Percentiles rank a stretch among this genome's conserved stretches.
phyloP scores from a whole-genome alignment of 352 stramenopile genomes.

The Pythium sukuiense region DNA sequence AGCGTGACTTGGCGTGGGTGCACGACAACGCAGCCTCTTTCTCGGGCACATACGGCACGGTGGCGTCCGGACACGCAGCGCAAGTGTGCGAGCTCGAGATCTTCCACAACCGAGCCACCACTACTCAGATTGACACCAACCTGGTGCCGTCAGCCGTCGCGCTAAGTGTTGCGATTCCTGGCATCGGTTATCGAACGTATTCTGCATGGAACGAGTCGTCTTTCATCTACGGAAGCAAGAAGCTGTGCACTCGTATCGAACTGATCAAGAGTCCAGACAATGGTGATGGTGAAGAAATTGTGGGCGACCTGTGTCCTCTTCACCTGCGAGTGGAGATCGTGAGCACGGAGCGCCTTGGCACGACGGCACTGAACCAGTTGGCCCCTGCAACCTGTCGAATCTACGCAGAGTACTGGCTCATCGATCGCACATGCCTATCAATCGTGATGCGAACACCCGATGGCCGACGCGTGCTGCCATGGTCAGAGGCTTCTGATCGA shows the following conservation, averaged over 20 bases:
- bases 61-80: conserved; percentile 55
- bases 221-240: conserved; percentile 71
- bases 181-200: conserved; percentile 54
- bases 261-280: conserved; percentile 34
- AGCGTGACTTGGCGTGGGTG: conserved; percentile 61
- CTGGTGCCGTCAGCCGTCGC: conserved; percentile 66
- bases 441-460: conserved; percentile 70
- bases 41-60: conserved; percentile 49
- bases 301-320: conserved; percentile 8
- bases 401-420: conserved; percentile 85
- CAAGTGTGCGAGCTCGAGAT: conserved; percentile 74
- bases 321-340: conserved; percentile 28
- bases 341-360: conserved; percentile 19
- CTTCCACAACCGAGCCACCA: conserved; percentile 40
- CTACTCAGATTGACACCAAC: conserved; percentile 25
- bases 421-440: conserved; percentile 73
- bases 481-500: conserved; percentile 18
- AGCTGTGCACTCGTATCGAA: conserved; percentile 68
- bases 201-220: conserved; percentile 54
- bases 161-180: conserved; percentile 70
- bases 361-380: conserved; percentile 26
- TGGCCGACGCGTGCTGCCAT: conserved; percentile 48
- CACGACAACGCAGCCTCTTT: conserved; percentile 68
- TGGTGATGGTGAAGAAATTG: background rate
- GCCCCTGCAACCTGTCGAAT: conserved; percentile 66